Percentiles rank a stretch among this genome's conserved stretches.
Evolutionary conservation across 306 rosid species (phyloP).

Genomic region (Dalbergia cultrata): DNA sequence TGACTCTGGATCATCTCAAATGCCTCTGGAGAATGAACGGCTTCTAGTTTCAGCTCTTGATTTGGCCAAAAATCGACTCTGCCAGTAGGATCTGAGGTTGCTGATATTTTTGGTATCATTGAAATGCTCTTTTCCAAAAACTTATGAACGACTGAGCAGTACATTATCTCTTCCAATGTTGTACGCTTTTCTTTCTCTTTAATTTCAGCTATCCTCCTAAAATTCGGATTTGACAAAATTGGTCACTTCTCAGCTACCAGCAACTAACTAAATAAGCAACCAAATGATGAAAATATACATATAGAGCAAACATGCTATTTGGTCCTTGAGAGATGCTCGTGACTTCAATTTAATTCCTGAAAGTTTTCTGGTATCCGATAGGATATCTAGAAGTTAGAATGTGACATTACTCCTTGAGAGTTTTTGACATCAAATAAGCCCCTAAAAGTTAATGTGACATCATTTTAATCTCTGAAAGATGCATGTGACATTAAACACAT

Average conservation of each 20-base stretch:
- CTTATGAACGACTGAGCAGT: constrained; percentile 73
- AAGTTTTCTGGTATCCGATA: no score
- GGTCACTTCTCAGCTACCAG: constrained; percentile 22
- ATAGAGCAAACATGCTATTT: neutral
- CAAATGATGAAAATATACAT: constrained; percentile 24
- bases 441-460: no score
- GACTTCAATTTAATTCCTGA: no score
- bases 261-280: constrained; percentile 39
- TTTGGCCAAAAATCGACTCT: constrained; percentile 92
- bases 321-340: no score
- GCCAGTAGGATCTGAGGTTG: constrained; percentile 71
- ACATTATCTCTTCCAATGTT: constrained; percentile 82
- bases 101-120: constrained; percentile 84
- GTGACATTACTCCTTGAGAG: no score
- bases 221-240: constrained; percentile 48
- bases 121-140: constrained; percentile 73
- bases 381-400: no score
- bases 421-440: no score
- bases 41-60: constrained; percentile 87
- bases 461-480: no score
- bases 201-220: constrained; percentile 89
- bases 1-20: constrained; percentile 94
- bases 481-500: no score
- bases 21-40: constrained; percentile 88
- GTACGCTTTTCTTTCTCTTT: constrained; percentile 80